Percentiles rank a stretch among this genome's conserved stretches.
Evolutionary conservation across 148 eudicot genomes (phyloP).

Genomic region (Arctostaphylos glauca): DNA sequence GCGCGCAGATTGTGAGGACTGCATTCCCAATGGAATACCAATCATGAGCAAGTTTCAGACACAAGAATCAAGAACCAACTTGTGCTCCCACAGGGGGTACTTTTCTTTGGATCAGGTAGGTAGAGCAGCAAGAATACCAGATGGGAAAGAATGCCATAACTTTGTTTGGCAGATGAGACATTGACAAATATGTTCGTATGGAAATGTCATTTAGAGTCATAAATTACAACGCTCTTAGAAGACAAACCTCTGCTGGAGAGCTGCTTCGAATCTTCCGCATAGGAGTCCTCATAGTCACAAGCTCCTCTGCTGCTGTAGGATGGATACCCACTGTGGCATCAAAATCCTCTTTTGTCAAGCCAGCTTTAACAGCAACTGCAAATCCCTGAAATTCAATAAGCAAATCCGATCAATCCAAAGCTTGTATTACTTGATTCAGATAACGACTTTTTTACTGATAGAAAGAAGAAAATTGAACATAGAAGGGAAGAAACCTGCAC

Average conservation of each 20-base stretch:
- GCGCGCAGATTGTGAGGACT: too few relatives aligned
- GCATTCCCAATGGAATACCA: neutral
- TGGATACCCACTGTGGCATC: constrained; percentile 92
- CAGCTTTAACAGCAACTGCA: constrained; percentile 95
- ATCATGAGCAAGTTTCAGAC: neutral
- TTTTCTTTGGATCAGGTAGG: neutral
- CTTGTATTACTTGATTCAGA: neutral
- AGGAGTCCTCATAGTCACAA: constrained; percentile 96
- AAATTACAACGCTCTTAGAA: neutral
- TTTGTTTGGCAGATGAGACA: neutral
- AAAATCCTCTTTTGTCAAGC: constrained; percentile 89
- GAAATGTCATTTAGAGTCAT: neutral
- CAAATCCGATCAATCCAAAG: constrained; percentile 1
- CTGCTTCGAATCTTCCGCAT: constrained; percentile 68
- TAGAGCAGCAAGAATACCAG: neutral
- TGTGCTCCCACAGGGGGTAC: neutral
- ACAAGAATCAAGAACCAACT: neutral
- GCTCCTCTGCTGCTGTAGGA: constrained; percentile 93
- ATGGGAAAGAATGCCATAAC: neutral
- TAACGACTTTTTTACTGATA: constrained; percentile 2
- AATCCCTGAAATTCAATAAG: constrained; percentile 56
- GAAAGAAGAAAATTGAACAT: constrained; percentile 20
- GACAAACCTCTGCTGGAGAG: constrained; percentile 57
- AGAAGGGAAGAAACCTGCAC: constrained; percentile 57
- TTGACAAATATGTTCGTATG: neutral